A percentile compares a stretch with the other conserved stretches of the same genome.
Conservation (phyloP, 371 early-diverging fungal species). For the Mortierella polycephala region DNA sequence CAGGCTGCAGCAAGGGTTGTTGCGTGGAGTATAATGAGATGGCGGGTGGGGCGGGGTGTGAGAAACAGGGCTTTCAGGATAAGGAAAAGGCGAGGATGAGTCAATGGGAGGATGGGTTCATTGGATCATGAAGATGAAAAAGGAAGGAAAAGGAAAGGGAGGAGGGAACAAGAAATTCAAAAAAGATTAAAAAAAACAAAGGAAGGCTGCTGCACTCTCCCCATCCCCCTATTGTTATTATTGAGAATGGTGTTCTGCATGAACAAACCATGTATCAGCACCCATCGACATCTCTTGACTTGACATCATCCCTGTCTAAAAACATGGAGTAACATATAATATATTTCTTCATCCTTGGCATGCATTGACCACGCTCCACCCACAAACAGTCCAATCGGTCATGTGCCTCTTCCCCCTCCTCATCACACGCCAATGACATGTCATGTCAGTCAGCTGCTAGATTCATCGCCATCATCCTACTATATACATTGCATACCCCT, state of each 20-base stretch:
- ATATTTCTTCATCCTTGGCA: conserved; percentile 7
- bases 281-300: too few species aligned
- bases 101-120: not conserved
- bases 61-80: not conserved
- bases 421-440: not conserved
- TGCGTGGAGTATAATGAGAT: not conserved
- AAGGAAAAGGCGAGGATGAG: not conserved
- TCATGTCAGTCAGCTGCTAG: not conserved
- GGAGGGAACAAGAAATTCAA: not conserved
- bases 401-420: conserved; percentile 4
- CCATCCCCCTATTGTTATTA: not conserved
- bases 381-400: too few species aligned
- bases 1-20: not conserved
- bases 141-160: conserved; percentile 1
- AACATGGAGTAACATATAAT: not conserved
- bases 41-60: not conserved
- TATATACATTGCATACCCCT: not conserved
- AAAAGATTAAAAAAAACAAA: not conserved
- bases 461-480: not conserved
- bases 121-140: not conserved
- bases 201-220: too few species aligned
- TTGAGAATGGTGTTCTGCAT: not conserved
- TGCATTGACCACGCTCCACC: not conserved
- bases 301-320: too few species aligned
- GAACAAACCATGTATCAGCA: too few species aligned